Base-by-base conservation (phyloP, 2,329 filamentous ascomycete species). In the Ophiocordyceps robertsii region DNA sequence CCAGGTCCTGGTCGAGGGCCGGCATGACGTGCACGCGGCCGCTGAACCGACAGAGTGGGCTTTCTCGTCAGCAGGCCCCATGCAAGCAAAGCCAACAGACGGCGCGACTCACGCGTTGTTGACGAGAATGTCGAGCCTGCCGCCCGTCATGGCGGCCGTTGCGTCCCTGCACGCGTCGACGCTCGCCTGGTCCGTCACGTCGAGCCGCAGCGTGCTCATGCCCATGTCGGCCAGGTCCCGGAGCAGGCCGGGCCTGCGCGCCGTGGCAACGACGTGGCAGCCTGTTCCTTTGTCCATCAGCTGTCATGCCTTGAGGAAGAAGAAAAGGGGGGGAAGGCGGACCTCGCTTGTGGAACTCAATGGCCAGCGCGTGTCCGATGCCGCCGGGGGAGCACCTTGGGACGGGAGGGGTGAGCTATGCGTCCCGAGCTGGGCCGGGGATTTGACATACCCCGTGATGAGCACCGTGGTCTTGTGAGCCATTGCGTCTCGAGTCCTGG, bases 331-430 rank as follows among this genome's bases (percentile, higher is more conserved):
- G 8, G 36, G 4, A 4, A 7, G 17, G 19, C 53, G 29, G 43
- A 73, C 73, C 73, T 58, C 66, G 65, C 11, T 54, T 58, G 33
- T 75, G 67, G 41, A 76, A 77, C 46, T 73, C 72, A 2, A 66
- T 51, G 14, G 68, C 73, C 11, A 78, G 43, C 3, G 68, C 69
- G 51, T 74, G 66, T 33, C 74, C 74, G 44, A 78, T 77, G 29
- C 74, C 74, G 13, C 73, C 74, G 2, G 74, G 71, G 7, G 73
- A 70, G 52, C 74, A 77, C 13, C 74, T 77, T n/a, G n/a, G 13
- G 21, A 14, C 37, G 35, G 17, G n/a, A n/a, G n/a, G n/a, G 2
- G n/a, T 21, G n/a, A 37, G 30, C 19, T 9, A 19, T 9, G n/a
- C n/a, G 7, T 10, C 12, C 3, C 12, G 31, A 4, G n/a, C 21